Percentiles rank a stretch among this genome's conserved stretches.
phyloP scores from a whole-genome alignment of 2,329 filamentous ascomycete species.

The Apiospora pterosperma region DNA sequence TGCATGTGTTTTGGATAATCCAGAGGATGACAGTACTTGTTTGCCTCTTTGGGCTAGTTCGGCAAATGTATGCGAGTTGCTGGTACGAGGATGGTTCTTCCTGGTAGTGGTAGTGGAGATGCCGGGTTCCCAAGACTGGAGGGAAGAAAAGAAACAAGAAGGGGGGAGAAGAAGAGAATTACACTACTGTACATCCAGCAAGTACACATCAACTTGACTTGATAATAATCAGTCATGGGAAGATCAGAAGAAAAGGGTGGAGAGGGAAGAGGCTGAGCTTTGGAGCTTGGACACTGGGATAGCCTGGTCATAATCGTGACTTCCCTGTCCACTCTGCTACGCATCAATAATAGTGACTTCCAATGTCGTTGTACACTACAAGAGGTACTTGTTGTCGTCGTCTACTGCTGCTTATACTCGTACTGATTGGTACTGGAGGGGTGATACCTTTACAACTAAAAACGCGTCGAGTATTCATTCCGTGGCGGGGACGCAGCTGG shows the following conservation, averaged over 20 bases:
- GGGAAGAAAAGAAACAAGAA: conserved; percentile 1
- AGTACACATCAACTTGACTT: background rate
- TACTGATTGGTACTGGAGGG: background rate
- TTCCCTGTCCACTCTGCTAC: conserved; percentile 2
- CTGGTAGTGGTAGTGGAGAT: conserved; percentile 1
- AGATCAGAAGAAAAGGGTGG: background rate
- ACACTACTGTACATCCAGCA: background rate
- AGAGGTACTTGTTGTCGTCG: background rate
- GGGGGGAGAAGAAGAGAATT: background rate
- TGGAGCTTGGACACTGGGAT: background rate
- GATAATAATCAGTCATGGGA: background rate
- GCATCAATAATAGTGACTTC: background rate
- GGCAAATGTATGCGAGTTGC: background rate
- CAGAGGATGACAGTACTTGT: background rate
- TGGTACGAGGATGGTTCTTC: too few species aligned
- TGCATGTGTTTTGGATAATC: background rate
- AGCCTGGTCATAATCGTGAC: background rate
- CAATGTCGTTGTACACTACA: background rate
- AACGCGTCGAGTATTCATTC: background rate
- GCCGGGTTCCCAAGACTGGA: background rate
- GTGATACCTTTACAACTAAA: too few species aligned
- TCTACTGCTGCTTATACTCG: background rate
- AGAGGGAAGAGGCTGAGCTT: background rate
- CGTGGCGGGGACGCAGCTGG: background rate
- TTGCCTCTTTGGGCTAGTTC: background rate